Base-by-base conservation (phyloP, 768 basidiomycete species). In the Cyathus striatus region DNA sequence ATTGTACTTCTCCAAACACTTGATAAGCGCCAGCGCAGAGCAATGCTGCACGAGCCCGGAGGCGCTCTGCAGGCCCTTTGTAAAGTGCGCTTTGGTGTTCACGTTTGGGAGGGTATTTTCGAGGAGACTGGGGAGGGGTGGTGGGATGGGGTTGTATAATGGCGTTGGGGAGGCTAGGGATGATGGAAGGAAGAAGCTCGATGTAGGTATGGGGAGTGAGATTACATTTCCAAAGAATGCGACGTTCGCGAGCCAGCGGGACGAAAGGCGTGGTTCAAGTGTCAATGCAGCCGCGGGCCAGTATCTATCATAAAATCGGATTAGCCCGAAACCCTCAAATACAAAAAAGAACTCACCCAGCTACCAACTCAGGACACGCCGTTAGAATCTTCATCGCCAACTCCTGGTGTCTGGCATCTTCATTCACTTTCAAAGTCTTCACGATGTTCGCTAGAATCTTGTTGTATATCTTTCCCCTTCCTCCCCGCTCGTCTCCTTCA, bases 231-330 rank as follows among this genome's bases (percentile, higher is more conserved):
- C 89, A 30, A 90, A 79, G 55, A 93, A 86, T 4, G 89, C 71
- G 49, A 96, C 82, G 45, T 92, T 95, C 0, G 86, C 79, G 23
- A 97, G 82, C 93, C 95, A 98, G 56, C 84, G 86, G 0, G 87
- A 87, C 0, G 89, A 88, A 4, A 93, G 74, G 2, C 91, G 81
- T 0, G 92, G 90, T 52, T 95, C 91, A 4, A 94, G 70, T 0
- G 88, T 86, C 24, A 90, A 63, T 2, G 74, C 73, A 3, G 76
- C 79, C 1, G 71, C 71, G 12, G 80, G 58, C 86, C 88, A 90
- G 53, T 84, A 91, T 13, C 86, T 89, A 49, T 20, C n/a, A 23
- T 16, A 13, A n/a, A 23, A 6, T 21, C 51, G 7, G 44, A 9
- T n/a, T n/a, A n/a, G n/a, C n/a, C n/a, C n/a, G n/a, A n/a, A n/a